Percentiles rank a stretch among this genome's conserved stretches.
phyloP scores from a whole-genome alignment of 768 basidiomycete genomes.

The Termitomyces sp. region DNA sequence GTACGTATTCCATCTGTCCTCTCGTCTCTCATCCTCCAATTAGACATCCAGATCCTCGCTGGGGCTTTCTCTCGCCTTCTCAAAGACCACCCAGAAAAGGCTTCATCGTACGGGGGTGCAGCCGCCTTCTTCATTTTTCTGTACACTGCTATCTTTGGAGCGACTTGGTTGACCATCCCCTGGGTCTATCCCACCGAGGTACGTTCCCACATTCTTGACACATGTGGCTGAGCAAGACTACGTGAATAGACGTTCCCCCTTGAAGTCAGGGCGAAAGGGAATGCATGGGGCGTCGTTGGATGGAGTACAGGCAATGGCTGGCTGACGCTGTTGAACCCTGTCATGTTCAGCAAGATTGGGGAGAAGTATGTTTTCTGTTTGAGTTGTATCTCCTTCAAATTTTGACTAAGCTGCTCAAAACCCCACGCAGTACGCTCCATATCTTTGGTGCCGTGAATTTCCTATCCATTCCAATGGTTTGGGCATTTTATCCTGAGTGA shows the following conservation, averaged over 20 bases:
- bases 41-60: constrained; percentile 29
- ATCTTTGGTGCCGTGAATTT: constrained; percentile 42
- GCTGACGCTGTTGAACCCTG: constrained; percentile 40
- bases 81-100: constrained; percentile 36
- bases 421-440: constrained; percentile 34
- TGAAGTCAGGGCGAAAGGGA: constrained; percentile 40
- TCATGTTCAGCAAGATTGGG: constrained; percentile 38
- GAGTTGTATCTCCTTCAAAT: not conserved
- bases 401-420: not conserved
- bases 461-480: constrained; percentile 38
- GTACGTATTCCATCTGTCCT: constrained; percentile 9
- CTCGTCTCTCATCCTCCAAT: not conserved
- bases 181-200: constrained; percentile 32
- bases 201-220: not conserved
- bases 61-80: constrained; percentile 38
- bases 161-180: constrained; percentile 45
- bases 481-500: constrained; percentile 43
- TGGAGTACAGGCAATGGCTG: constrained; percentile 42
- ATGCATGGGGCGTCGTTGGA: constrained; percentile 43
- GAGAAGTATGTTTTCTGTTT: constrained; percentile 24
- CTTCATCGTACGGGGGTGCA: constrained; percentile 36
- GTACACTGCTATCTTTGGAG: constrained; percentile 40
- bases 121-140: constrained; percentile 41
- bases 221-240: not conserved
- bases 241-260: constrained; percentile 41